phyloP scores from a whole-genome alignment of 75 land plant species.

The Cunninghamia lanceolata region DNA sequence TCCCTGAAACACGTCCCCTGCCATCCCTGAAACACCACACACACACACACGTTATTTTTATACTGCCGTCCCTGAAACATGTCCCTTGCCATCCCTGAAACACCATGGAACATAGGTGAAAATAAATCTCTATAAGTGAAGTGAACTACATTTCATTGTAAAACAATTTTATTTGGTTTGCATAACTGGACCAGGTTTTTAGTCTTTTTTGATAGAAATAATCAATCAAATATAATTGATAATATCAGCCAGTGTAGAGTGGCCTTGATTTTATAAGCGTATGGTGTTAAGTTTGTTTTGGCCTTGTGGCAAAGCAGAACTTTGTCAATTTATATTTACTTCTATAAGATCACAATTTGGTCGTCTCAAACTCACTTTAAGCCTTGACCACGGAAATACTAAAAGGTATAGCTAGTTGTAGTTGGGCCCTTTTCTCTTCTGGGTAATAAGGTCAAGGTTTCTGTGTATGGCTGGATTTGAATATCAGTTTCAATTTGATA shows the following conservation, averaged over 20 bases:
- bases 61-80: no score
- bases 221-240: neutral
- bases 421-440: neutral
- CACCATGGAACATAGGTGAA: no score
- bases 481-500: neutral
- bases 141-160: neutral
- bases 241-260: neutral
- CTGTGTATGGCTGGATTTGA: neutral
- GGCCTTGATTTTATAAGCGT: neutral
- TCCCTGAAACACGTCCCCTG: no score
- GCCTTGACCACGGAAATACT: neutral
- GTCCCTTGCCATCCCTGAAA: no score
- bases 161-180: neutral
- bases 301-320: neutral
- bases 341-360: neutral
- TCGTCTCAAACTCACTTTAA: neutral
- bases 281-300: neutral
- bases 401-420: neutral
- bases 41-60: no score
- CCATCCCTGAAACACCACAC: no score
- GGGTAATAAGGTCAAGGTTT: neutral
- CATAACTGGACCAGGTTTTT: neutral
- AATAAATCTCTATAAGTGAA: neutral
- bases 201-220: neutral
- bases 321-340: neutral